Percentiles rank a stretch among this genome's conserved stretches.
These are phyloP conservation scores for Globisporangium barbulae DNA, from an alignment of 352 stramenopile species.

Conservation along the genomic window DNA sequence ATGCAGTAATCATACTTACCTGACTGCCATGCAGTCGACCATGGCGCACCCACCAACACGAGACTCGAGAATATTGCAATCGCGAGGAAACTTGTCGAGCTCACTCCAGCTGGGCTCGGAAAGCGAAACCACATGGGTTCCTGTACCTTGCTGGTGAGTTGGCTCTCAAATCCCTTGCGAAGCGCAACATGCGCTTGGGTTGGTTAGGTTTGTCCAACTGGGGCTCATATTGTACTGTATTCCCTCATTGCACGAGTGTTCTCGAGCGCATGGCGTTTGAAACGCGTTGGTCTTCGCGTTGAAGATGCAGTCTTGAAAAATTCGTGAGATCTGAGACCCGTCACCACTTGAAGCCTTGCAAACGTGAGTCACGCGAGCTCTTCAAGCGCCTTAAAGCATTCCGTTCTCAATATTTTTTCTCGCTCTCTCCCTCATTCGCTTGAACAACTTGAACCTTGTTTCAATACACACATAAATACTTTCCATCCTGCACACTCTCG, in stretches of 20 bases:
- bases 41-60: not conserved
- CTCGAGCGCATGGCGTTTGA: not conserved
- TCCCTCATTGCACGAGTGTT: not conserved
- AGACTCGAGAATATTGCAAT: no score
- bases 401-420: not conserved
- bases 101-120: not conserved
- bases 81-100: not conserved
- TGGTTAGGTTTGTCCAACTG: not conserved
- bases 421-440: not conserved
- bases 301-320: not conserved
- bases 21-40: not conserved
- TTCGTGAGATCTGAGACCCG: not conserved
- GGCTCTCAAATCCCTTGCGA: not conserved
- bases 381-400: not conserved
- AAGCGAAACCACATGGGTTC: not conserved
- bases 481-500: not conserved
- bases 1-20: not conserved
- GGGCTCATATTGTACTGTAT: not conserved
- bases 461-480: conserved; percentile 9
- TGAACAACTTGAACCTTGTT: not conserved
- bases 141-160: not conserved
- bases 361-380: not conserved
- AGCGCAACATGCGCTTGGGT: not conserved
- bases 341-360: not conserved
- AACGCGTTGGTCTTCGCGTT: not conserved